Evolutionary conservation across 805 yeast genomes (phyloP).

Genomic region (Hanseniaspora occidentalis): DNA sequence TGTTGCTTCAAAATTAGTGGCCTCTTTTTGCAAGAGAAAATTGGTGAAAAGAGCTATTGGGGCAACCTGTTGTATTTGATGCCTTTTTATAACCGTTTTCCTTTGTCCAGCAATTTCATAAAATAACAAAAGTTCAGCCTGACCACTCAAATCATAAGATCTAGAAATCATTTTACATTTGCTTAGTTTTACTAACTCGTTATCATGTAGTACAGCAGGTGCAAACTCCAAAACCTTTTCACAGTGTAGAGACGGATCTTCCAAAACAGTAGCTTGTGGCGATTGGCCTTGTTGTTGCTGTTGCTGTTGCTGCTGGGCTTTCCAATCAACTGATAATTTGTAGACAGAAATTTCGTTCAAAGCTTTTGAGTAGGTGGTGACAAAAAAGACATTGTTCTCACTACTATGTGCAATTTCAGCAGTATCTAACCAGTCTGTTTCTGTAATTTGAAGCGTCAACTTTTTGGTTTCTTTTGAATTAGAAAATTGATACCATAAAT

Average conservation of each 20-base stretch:
- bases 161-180: slow-evolving; percentile 19
- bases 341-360: slow-evolving; percentile 18
- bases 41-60: slow-evolving; percentile 14
- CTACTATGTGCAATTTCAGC: slow-evolving; percentile 23
- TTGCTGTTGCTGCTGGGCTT: slow-evolving; percentile 9
- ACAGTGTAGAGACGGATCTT: slow-evolving; percentile 21
- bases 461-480: slow-evolving; percentile 27
- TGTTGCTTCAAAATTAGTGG: slow-evolving; percentile 9
- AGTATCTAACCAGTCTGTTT: slow-evolving; percentile 21
- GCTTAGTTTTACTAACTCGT: slow-evolving; percentile 13
- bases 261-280: slow-evolving; percentile 12
- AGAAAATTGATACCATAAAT: slow-evolving; percentile 27
- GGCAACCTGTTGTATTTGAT: slow-evolving; percentile 12
- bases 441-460: slow-evolving; percentile 19
- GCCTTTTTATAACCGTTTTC: slow-evolving; percentile 18
- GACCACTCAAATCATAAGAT: slow-evolving; percentile 17
- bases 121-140: slow-evolving; percentile 19
- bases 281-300: slow-evolving; percentile 5
- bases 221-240: slow-evolving; percentile 16
- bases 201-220: slow-evolving; percentile 15
- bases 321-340: slow-evolving; percentile 22
- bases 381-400: slow-evolving; percentile 21
- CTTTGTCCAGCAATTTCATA: slow-evolving; percentile 14
- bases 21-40: slow-evolving; percentile 6
- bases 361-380: slow-evolving; percentile 18